Evolutionary conservation across 1,284 basidiomycete species (phyloP), one percentile per base, ranked within the genome.

Genomic region (Trichosporon ovoides): DNA sequence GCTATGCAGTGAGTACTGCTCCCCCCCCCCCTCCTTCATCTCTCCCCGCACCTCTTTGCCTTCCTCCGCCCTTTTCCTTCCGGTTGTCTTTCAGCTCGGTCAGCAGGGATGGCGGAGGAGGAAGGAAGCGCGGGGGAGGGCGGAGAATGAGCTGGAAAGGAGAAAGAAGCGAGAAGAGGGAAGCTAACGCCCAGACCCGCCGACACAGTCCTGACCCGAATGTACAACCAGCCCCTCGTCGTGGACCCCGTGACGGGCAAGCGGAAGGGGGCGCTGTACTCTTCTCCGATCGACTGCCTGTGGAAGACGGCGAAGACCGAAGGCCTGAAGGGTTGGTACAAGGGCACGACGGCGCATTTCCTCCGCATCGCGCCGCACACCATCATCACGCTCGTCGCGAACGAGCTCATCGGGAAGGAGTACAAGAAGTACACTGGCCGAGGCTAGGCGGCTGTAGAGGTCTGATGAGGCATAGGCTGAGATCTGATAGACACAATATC

Each of bases 291-390:
- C 67, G 93, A 97, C 71, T 97, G 94, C 77, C 80, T 98, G 52
- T 96, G 89, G 88, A 95, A 97, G 80, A 98, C 94, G 0, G 83
- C 91, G 65, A 88, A 88, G 73, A 81, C 88, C 0, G 95, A 98
- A 78, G 95, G 95, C 38, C 79, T 94, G 11, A 80, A 85, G 40
- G 95, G 91, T 22, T 89, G 87, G 87, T 96, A 97, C 79, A 95
- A 95, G 81, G 91, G 91, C 49, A 91, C 91, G 2, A 91, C 89
- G 1, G 92, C 92, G 3, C 92, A 95, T 75, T 90, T 95, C 76
- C 73, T 93, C 67, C 84, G 92, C 31, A 95, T 97, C 71, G 89
- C 89, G 19, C 92, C 92, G 48, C 91, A 94, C 75, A 94, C 91
- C 11, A 73, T 92, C 65, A 84, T 91, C 64, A 92, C 90, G 2